Conservation (phyloP, 108 stramenopile genomes). For the Cyclotella choctawhatcheeana region DNA sequence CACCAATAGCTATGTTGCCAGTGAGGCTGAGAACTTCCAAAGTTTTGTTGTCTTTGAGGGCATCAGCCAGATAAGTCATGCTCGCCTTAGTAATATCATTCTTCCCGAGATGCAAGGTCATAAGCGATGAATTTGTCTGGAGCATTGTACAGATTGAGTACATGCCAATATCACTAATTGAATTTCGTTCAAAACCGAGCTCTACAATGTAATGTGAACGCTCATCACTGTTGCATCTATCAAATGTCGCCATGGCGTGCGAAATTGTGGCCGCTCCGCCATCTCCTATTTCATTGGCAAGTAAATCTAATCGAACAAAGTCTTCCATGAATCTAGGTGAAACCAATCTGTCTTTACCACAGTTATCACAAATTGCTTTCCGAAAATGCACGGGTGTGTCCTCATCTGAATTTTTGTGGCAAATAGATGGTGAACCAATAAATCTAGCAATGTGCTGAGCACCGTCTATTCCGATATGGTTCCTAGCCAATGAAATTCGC, state of each 20-base stretch:
- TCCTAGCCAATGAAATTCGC: slow-evolving; percentile 30
- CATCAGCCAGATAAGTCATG: slow-evolving; percentile 9
- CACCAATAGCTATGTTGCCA: slow-evolving; percentile 22
- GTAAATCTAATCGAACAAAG: slow-evolving; percentile 16
- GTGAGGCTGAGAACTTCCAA: slow-evolving; percentile 22
- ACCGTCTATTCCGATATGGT: slow-evolving; percentile 21
- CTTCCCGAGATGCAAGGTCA: slow-evolving; percentile 23
- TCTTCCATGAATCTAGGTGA: not conserved
- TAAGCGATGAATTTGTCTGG: slow-evolving; percentile 12
- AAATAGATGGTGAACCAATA: not conserved
- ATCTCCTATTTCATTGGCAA: slow-evolving; percentile 22
- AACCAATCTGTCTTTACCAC: not conserved
- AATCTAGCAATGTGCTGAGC: slow-evolving; percentile 21
- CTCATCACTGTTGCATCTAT: not conserved
- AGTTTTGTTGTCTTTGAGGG: slow-evolving; percentile 20
- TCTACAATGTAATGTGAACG: slow-evolving; percentile 11
- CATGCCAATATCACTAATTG: slow-evolving; percentile 21
- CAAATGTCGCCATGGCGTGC: slow-evolving; percentile 12
- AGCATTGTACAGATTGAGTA: slow-evolving; percentile 18
- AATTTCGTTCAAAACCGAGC: slow-evolving; percentile 27
- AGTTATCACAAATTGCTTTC: not conserved
- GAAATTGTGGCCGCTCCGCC: slow-evolving; percentile 20
- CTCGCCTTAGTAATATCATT: slow-evolving; percentile 14
- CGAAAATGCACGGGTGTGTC: not conserved
- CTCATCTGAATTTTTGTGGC: not conserved